Evolutionary conservation across 306 rosid species (phyloP), one percentile per base, ranked within the genome.

Genomic region (Vicia faba): DNA sequence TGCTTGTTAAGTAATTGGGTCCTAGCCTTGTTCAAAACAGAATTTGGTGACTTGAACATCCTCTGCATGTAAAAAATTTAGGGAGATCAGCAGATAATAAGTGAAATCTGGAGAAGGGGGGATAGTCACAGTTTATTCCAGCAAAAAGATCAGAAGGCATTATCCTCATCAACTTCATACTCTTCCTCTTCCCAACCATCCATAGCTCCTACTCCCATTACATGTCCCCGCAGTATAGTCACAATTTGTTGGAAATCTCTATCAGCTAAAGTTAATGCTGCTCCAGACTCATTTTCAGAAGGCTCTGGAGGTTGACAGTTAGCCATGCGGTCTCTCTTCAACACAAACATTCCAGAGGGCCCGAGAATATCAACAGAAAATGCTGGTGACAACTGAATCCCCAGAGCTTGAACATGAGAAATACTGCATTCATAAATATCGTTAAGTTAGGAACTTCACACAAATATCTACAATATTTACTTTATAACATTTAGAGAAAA

Each of bases 381-480:
- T 8, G 87, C 78, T 7, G 99, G 95, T 7, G 87, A 83, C 46
- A 93, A 74, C 12, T 80, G 20, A 28, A 69, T 57, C 54, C 99
- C 99, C 46, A 43, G 8, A 69, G 83, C 95, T 88, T 86, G 70
- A 74, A 90, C 97, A 62, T 82, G 78, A 57, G 87, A 69, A 50
- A 93, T 71, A 49, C 99, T 93, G 95, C 88, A 82, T 70, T 46
- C 61, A 77, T 80, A 73, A 53, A 26, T 62, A 51, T 29, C 77
- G 28, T 53, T 33, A 14, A 45, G 59, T 77, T 64, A 73, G 54
- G 57, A 35, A 61, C 48, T 35, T 39, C 0, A 51, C 60, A 70
- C 62, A 70, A 38, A 29, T 35, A 69, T 73, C 49, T 44, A 46
- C 29, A 51, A 48, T 35, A 15, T 8, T 1, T 5, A 5, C 8